Evolutionary conservation across 2,329 filamentous ascomycete genomes (phyloP).

Genomic region (Chalaropsis thielavioides): DNA sequence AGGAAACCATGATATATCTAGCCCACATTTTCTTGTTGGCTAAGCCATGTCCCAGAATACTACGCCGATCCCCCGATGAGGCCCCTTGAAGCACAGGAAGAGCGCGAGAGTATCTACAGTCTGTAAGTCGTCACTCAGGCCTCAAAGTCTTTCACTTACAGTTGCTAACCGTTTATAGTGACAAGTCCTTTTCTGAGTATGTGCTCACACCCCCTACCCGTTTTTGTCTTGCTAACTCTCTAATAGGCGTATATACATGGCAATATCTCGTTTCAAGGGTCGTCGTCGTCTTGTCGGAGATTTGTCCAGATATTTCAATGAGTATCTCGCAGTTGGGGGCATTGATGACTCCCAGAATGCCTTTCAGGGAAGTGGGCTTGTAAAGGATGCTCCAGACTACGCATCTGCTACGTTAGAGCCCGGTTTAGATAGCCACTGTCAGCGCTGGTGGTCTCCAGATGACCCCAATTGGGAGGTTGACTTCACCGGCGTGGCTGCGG

Average conservation of each 20-base stretch:
- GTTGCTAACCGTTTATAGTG: conserved; percentile 24
- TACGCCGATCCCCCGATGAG: conserved; percentile 70
- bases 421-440: conserved; percentile 41
- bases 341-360: conserved; percentile 43
- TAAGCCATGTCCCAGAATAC: conserved; percentile 36
- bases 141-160: conserved; percentile 17
- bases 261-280: conserved; percentile 21
- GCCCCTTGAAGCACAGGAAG: conserved; percentile 49
- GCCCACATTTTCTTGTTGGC: background rate
- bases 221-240: background rate
- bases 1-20: background rate
- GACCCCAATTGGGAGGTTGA: conserved; percentile 56
- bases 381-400: conserved; percentile 33
- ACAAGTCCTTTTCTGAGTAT: conserved; percentile 43
- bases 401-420: conserved; percentile 24
- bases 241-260: conserved; percentile 8
- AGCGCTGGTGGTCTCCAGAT: conserved; percentile 32
- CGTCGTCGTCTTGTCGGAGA: conserved; percentile 58
- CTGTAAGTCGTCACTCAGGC: conserved; percentile 30
- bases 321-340: conserved; percentile 72
- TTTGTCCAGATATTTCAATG: conserved; percentile 53
- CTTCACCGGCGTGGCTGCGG: conserved; percentile 61
- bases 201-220: background rate
- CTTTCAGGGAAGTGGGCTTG: conserved; percentile 41
- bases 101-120: conserved; percentile 51